Evolutionary conservation across 2,329 filamentous ascomycete genomes (phyloP), one percentile per base, ranked within the genome.

Genomic region (Neofusicoccum parvum): DNA sequence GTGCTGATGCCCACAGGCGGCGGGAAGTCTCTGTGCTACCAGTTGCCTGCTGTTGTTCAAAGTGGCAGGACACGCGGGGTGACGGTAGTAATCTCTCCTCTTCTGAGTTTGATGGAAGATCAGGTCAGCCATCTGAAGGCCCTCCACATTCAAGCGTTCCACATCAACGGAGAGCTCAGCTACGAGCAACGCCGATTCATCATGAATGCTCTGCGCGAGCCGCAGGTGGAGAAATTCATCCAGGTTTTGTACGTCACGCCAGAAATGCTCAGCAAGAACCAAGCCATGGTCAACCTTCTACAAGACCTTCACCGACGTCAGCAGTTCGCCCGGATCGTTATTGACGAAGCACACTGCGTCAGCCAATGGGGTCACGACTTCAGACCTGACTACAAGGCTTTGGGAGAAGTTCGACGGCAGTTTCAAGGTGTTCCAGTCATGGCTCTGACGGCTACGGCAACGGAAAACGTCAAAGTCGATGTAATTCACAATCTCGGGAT

Each of bases 361-460:
- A 98, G 95, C 77, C 94, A 99, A 81, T 99, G 95, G 95, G 95
- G 95, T 0, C 95, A 99, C 71, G 95, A 99, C 76, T 99, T 99
- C 75, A 88, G 96, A 51, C 94, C 94, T 0, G 94, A 98, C 75
- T 99, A 99, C 81, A 97, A 97, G 77, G 86, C 87, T 36, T 82
- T 99, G 3, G 92, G 94, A 34, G 85, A 88, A 66, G 82, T 97
- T 49, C 87, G 94, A 56, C 77, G 81, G 46, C 87, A 86, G 62
- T 94, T 94, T 71, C 88, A 89, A 0, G 86, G 87, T 1, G 91
- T 98, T 3, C 95, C 95, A 0, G 85, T 98, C 46, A 97, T 99
- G 87, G 95, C 95, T 3, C 82, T 99, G 70, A 99, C 95, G 32
- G 95, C 95, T 6, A 99, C 95, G 1, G 95, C 95, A 10, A 99